Conservation (phyloP, 306 rosid species). For the Lablab purpureus region DNA sequence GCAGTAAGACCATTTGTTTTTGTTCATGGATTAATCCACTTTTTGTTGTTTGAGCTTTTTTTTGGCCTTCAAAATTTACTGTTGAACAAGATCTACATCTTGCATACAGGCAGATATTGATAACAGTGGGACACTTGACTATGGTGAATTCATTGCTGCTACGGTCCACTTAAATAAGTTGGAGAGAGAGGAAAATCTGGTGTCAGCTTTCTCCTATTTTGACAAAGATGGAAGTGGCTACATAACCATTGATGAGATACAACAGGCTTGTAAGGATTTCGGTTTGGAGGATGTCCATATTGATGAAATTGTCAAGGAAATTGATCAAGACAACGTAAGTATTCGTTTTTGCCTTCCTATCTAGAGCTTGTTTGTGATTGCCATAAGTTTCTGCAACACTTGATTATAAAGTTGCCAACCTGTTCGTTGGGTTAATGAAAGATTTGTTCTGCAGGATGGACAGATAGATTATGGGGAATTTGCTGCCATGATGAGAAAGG, state of each 20-base stretch:
- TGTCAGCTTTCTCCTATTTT: constrained; percentile 64
- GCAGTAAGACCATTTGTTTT: constrained; percentile 55
- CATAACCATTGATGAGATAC: constrained; percentile 69
- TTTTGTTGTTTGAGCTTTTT: constrained; percentile 6
- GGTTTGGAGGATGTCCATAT: constrained; percentile 63
- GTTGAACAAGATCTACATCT: constrained; percentile 10
- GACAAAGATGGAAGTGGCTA: constrained; percentile 71
- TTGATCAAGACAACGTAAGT: constrained; percentile 67
- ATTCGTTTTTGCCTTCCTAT: neutral
- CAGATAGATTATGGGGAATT: constrained; percentile 69
- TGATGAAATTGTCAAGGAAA: constrained; percentile 66
- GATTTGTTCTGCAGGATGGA: constrained; percentile 58
- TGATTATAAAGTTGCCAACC: constrained; percentile 6
- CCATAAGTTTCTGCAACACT: constrained; percentile 16
- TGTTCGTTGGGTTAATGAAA: constrained; percentile 42
- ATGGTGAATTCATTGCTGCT: constrained; percentile 68
- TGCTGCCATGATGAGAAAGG: constrained; percentile 69
- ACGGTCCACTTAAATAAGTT: constrained; percentile 69
- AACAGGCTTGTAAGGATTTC: constrained; percentile 66
- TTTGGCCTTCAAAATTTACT: constrained; percentile 12
- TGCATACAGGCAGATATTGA: constrained; percentile 64
- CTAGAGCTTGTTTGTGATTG: constrained; percentile 10
- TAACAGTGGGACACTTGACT: constrained; percentile 65
- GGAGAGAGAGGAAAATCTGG: constrained; percentile 66
- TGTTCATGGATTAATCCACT: too few relatives aligned